A percentile compares a stretch with the other conserved stretches of the same genome.
Evolutionary conservation across 2,329 filamentous ascomycete genomes (phyloP).

Genomic region (Microcyclospora pomicola): DNA sequence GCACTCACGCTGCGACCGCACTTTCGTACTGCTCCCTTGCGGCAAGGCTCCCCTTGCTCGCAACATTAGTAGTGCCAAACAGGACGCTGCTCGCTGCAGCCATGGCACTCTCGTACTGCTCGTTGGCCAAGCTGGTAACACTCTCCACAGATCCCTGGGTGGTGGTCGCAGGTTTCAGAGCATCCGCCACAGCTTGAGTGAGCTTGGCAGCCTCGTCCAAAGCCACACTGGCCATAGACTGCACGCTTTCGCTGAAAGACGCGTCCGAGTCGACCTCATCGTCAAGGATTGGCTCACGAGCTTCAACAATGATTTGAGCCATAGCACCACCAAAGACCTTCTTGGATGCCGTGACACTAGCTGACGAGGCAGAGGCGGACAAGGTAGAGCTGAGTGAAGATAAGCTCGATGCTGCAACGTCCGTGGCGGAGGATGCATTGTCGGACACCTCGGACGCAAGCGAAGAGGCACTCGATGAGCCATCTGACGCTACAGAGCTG

Average conservation of each 20-base stretch:
- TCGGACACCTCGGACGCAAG: slow-evolving; percentile 15
- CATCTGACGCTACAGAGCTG: slow-evolving; percentile 6
- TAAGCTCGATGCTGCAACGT: slow-evolving; percentile 14
- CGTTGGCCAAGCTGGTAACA: slow-evolving; percentile 39
- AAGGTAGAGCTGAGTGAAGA: slow-evolving; percentile 1
- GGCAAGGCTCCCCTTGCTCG: slow-evolving; percentile 34
- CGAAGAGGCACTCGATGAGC: slow-evolving; percentile 13
- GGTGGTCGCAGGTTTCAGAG: slow-evolving; percentile 31
- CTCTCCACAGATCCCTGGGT: slow-evolving; percentile 36
- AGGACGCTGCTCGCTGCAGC: slow-evolving; percentile 43
- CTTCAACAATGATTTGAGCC: slow-evolving; percentile 36
- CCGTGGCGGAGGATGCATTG: slow-evolving; percentile 9
- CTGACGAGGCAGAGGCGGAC: slow-evolving; percentile 13
- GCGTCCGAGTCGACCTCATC: slow-evolving; percentile 29
- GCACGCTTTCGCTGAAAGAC: slow-evolving; percentile 37
- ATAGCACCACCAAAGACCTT: slow-evolving; percentile 43
- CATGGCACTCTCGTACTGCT: slow-evolving; percentile 43
- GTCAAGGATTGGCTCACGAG: slow-evolving; percentile 36
- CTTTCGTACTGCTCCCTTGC: slow-evolving; percentile 41
- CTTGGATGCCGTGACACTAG: slow-evolving; percentile 9
- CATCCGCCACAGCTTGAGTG: slow-evolving; percentile 43
- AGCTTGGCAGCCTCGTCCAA: slow-evolving; percentile 40
- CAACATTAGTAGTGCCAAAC: slow-evolving; percentile 35
- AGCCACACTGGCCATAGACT: slow-evolving; percentile 38
- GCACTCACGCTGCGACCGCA: slow-evolving; percentile 42